Evolutionary conservation across 441 rosid species (phyloP), one percentile per base, ranked within the genome.

Genomic region (Omphalea diandra): DNA sequence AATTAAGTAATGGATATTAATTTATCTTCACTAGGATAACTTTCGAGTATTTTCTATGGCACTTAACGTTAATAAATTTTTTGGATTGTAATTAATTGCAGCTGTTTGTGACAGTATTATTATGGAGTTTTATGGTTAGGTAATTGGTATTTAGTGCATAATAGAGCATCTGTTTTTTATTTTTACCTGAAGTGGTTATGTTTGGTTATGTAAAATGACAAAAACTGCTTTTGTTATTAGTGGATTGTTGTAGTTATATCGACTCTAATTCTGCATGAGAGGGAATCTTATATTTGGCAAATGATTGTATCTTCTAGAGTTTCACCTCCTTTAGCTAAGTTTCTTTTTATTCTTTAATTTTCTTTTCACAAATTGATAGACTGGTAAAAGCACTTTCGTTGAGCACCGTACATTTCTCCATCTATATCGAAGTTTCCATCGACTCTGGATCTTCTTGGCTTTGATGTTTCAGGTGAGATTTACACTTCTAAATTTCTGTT

Each of bases 401-500:
- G 99, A 96, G 89, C 99, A 96, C 77, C 94, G 99, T 69, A 87
- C 99, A 65, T 96, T 90, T 83, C 93, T 96, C 77, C 99, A 96
- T 82, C 82, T 96, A 73, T 96, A 90, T 80, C 86, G 97, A 71
- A 96, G 99, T 78, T 96, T 96, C 70, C 96, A 89, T 73, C 88
- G 98, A 56, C 95, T 96, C 56, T 96, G 99, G 99, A 89, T 96
- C 81, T 96, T 96, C 79, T 83, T 96, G 90, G 84, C 73, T 62
- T 79, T 96, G 79, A 96, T 96, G 99, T 94, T 96, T 81, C 98
- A 96, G 98, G 99, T 91, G 50, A 65, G 68, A 63, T 70, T 70
- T 76, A 56, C 65, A 65, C 72, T 66, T 70, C 52, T 57, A 12
- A 68, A 70, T 63, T 40, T 68, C 50, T 18, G 57, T 76, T 57